Conservation (phyloP, 2,329 filamentous ascomycete genomes). For the Daldinia sp. region DNA sequence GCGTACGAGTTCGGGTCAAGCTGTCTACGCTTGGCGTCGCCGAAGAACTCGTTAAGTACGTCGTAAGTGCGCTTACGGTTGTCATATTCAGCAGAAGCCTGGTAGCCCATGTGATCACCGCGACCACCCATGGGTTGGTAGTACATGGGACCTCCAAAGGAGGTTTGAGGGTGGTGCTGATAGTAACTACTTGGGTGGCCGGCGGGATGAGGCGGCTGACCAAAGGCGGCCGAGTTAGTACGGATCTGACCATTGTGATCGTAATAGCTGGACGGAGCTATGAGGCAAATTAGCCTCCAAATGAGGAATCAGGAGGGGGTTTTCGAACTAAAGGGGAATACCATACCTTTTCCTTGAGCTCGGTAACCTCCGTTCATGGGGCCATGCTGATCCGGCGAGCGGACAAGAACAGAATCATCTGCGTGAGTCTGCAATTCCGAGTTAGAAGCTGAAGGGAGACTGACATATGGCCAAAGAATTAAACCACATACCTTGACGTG, state of each 20-base stretch:
- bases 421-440: conserved; percentile 77
- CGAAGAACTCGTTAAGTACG: conserved; percentile 93
- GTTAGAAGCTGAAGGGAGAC: conserved; percentile 10
- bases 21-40: conserved; percentile 89
- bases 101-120: conserved; percentile 73
- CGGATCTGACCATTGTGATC: conserved; percentile 75
- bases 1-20: conserved; percentile 91
- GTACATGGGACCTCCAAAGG: conserved; percentile 80
- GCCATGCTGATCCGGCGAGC: conserved; percentile 64
- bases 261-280: conserved; percentile 70
- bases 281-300: conserved; percentile 58
- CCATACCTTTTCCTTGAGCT: conserved; percentile 67
- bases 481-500: conserved; percentile 80
- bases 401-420: conserved; percentile 84
- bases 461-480: too few relatives aligned
- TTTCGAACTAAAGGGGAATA: conserved; percentile 43
- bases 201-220: conserved; percentile 61
- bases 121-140: conserved; percentile 73
- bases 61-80: conserved; percentile 87
- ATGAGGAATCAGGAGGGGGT: conserved; percentile 48
- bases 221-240: conserved; percentile 65
- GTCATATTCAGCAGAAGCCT: conserved; percentile 66
- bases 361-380: conserved; percentile 66
- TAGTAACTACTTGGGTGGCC: conserved; percentile 71
- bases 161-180: conserved; percentile 62